Base-by-base conservation (phyloP, 2,329 filamentous ascomycete species). In the Trichoderma aggressivum region DNA sequence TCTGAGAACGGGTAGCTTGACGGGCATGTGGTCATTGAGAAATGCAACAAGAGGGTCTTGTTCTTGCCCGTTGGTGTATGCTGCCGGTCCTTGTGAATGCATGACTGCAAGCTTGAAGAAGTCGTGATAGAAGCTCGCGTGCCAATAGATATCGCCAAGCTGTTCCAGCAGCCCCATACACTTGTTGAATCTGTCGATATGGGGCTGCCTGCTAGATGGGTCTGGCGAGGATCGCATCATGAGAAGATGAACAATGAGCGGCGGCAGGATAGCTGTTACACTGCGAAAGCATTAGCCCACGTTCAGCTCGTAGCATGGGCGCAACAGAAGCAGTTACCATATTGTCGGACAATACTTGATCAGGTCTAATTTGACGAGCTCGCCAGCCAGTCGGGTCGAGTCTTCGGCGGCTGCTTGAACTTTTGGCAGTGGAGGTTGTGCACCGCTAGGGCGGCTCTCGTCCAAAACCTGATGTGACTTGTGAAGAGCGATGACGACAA, bases 91-190 rank as follows among this genome's bases (percentile, higher is more conserved):
- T 56, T 56, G 63, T 8, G 63, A 65, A 32, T 53, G 64, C 26
- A 34, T 53, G 16, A 63, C 70, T 30, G 70, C 64, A 18, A 74
- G 72, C 56, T 73, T 65, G 55, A 75, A 75, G 66, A 75, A 72
- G n/a, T 74, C 71, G 21, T 72, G 64, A 28, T 75, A 75, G 61
- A 75, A 75, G 18, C 71, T 71, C 12, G 74, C 74, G 56, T 75
- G 74, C 74, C 74, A 75, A 47, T 75, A 74, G 21, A 74, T 71
- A 3, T 75, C 70, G 26, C 74, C 66, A 6, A 75, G 68, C 34
- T 73, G 34, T 30, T 73, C 60, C 30, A 75, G 55, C 18, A 73
- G 66, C n/a, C 56, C 58, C 70, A 75, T 74, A 56, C 73, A 75
- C 47, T 65, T 69, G 21, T 71, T 39, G 50, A 74, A 75, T 30